These are phyloP conservation scores for Psilocybe tampanensis DNA, from an alignment of 768 basidiomycete genomes.

Conservation along the genomic window DNA sequence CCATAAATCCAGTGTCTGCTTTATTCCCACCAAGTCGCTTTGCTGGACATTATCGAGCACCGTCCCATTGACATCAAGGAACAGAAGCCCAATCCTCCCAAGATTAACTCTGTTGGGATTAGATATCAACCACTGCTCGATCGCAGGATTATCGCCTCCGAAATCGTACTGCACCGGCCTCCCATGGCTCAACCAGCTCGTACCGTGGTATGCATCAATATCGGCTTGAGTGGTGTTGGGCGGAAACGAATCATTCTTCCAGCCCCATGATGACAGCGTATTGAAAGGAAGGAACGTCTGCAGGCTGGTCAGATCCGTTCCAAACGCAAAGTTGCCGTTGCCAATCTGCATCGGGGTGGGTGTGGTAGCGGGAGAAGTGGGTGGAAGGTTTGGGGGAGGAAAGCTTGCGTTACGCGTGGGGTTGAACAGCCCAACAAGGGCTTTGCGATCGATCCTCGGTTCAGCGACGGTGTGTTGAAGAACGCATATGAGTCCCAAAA, in stretches of 20 bases:
- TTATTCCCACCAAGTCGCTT: slow-evolving; percentile 32
- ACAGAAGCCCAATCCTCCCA: slow-evolving; percentile 50
- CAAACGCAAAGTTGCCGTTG: slow-evolving; percentile 65
- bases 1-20: slow-evolving; percentile 58
- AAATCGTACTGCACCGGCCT: slow-evolving; percentile 48
- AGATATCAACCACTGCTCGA: slow-evolving; percentile 57
- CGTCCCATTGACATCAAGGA: slow-evolving; percentile 20
- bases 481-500: too few relatives aligned
- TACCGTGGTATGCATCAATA: slow-evolving; percentile 48
- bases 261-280: slow-evolving; percentile 61
- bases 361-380: slow-evolving; percentile 23
- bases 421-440: slow-evolving; percentile 51
- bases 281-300: slow-evolving; percentile 60
- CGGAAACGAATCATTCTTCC: slow-evolving; percentile 62
- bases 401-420: slow-evolving; percentile 45
- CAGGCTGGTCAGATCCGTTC: slow-evolving; percentile 57
- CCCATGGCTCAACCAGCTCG: slow-evolving; percentile 53
- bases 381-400: too few relatives aligned
- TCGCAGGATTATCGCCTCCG: slow-evolving; percentile 10
- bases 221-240: slow-evolving; percentile 41
- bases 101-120: slow-evolving; percentile 62
- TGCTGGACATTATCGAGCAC: slow-evolving; percentile 34
- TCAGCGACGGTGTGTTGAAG: too few relatives aligned
- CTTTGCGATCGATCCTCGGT: slow-evolving; percentile 42
- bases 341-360: slow-evolving; percentile 61